A percentile compares a stretch with the other conserved stretches of the same genome.
phyloP scores from a whole-genome alignment of 768 basidiomycete species.

The Pulveroboletus sp. region DNA sequence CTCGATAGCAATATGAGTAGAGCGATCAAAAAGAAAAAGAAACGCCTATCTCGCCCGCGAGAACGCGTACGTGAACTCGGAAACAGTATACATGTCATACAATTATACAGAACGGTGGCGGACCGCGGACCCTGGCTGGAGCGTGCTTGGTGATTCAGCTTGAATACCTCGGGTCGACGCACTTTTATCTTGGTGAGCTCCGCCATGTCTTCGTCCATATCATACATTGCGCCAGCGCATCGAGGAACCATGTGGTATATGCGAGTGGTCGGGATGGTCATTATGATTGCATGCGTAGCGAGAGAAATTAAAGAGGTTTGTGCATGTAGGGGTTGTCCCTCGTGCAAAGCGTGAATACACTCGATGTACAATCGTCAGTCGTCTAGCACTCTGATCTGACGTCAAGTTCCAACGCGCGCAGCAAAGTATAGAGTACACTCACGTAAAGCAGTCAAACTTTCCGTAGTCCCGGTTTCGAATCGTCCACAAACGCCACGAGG shows the following conservation, averaged over 20 bases:
- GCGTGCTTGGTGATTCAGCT: not conserved
- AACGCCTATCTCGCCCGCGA: slow-evolving; percentile 3
- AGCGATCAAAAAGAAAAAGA: not conserved
- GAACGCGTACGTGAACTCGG: not conserved
- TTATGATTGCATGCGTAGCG: not conserved
- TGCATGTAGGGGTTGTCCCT: not conserved
- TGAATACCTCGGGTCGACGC: not conserved
- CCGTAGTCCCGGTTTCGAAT: not conserved
- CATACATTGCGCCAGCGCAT: slow-evolving; percentile 22
- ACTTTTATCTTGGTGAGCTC: not conserved
- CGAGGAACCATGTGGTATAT: slow-evolving; percentile 1
- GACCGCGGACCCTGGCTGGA: not conserved
- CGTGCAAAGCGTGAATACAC: not conserved
- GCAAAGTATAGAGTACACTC: not conserved
- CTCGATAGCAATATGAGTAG: not conserved
- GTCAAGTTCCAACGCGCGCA: not conserved
- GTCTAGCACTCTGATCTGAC: slow-evolving; percentile 5
- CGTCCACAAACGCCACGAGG: slow-evolving; percentile 1
- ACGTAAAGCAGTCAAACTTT: slow-evolving; percentile 7
- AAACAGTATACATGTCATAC: slow-evolving; percentile 2
- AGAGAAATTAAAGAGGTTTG: not conserved
- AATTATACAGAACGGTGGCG: not conserved
- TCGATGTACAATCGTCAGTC: not conserved
- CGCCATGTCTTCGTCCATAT: slow-evolving; percentile 11
- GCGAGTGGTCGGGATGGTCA: not conserved